Evolutionary conservation across 495 filamentous ascomycete species (phyloP).

Genomic region (Articulospora tetracladia): DNA sequence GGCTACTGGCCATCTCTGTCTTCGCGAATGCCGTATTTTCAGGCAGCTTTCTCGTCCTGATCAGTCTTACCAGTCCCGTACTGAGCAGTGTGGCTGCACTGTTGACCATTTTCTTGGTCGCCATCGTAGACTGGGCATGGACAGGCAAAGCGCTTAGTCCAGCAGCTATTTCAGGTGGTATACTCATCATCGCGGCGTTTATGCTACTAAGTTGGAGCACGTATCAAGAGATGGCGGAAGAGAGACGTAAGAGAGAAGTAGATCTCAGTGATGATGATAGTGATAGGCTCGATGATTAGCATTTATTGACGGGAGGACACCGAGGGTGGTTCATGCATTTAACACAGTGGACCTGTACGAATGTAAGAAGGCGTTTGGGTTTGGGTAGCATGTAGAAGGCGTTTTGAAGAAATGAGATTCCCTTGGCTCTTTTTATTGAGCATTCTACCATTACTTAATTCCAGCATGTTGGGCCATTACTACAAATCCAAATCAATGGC

Average conservation of each 20-base stretch:
- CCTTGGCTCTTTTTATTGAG: too few species aligned
- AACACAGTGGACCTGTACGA: neutral
- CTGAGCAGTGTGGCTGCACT: slow-evolving; percentile 87
- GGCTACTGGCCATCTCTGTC: slow-evolving; percentile 75
- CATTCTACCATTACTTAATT: too few species aligned
- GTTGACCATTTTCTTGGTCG: slow-evolving; percentile 94
- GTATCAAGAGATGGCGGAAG: slow-evolving; percentile 87
- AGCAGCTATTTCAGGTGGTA: slow-evolving; percentile 75
- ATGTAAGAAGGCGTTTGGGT: neutral
- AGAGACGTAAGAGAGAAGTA: slow-evolving; percentile 57
- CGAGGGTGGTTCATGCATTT: neutral
- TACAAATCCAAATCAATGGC: too few species aligned
- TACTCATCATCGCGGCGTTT: slow-evolving; percentile 85
- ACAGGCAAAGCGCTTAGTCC: slow-evolving; percentile 69
- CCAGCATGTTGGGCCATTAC: too few species aligned
- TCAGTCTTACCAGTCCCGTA: slow-evolving; percentile 87
- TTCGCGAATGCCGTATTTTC: slow-evolving; percentile 85
- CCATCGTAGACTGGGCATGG: slow-evolving; percentile 81
- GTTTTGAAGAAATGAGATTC: too few species aligned
- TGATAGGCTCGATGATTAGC: slow-evolving; percentile 22
- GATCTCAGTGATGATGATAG: slow-evolving; percentile 28
- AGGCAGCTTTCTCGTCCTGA: slow-evolving; percentile 89
- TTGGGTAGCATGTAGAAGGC: too few species aligned
- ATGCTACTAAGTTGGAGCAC: slow-evolving; percentile 83
- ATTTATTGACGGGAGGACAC: neutral